A percentile compares a stretch with the other conserved stretches of the same genome.
phyloP scores from a whole-genome alignment of 1,284 basidiomycete genomes.

The Paramarasmius palmivorus region DNA sequence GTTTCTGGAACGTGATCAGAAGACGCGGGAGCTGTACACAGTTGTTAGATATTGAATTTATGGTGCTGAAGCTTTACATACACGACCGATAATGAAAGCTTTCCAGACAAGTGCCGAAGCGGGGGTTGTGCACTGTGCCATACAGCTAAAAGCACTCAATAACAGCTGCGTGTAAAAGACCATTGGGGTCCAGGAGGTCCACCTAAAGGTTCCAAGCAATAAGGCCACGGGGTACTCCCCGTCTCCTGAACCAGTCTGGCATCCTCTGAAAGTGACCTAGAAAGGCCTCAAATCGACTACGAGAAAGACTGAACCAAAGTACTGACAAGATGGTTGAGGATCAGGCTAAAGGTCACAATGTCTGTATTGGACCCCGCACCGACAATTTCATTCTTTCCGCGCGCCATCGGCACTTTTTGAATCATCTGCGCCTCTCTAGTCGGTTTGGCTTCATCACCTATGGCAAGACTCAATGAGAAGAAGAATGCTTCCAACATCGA shows the following conservation, averaged over 20 bases:
- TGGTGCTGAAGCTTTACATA: slow-evolving; percentile 31
- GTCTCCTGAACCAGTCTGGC: slow-evolving; percentile 64
- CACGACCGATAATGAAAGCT: slow-evolving; percentile 70
- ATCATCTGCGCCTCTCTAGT: slow-evolving; percentile 67
- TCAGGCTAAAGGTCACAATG: slow-evolving; percentile 58
- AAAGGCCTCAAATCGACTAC: slow-evolving; percentile 6
- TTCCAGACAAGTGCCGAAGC: slow-evolving; percentile 56
- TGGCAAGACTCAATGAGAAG: slow-evolving; percentile 55
- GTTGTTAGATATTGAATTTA: slow-evolving; percentile 6
- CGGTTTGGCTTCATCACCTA: slow-evolving; percentile 69
- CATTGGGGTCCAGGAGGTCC: slow-evolving; percentile 64
- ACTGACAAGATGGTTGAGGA: slow-evolving; percentile 60
- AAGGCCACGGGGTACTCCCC: slow-evolving; percentile 52
- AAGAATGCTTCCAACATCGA: slow-evolving; percentile 60
- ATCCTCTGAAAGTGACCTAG: slow-evolving; percentile 59
- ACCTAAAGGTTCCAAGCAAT: slow-evolving; percentile 59
- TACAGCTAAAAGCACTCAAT: slow-evolving; percentile 57
- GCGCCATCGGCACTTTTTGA: slow-evolving; percentile 57
- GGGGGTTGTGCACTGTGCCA: slow-evolving; percentile 47
- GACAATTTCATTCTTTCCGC: slow-evolving; percentile 57
- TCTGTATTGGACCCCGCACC: slow-evolving; percentile 63
- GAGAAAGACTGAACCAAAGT: slow-evolving; percentile 3
- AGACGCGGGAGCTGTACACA: slow-evolving; percentile 58
- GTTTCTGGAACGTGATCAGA: slow-evolving; percentile 52
- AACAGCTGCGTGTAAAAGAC: slow-evolving; percentile 72